Percentiles rank a stretch among this genome's conserved stretches.
phyloP scores from a whole-genome alignment of 345 rosid genomes.

The Sonneratia alba region DNA sequence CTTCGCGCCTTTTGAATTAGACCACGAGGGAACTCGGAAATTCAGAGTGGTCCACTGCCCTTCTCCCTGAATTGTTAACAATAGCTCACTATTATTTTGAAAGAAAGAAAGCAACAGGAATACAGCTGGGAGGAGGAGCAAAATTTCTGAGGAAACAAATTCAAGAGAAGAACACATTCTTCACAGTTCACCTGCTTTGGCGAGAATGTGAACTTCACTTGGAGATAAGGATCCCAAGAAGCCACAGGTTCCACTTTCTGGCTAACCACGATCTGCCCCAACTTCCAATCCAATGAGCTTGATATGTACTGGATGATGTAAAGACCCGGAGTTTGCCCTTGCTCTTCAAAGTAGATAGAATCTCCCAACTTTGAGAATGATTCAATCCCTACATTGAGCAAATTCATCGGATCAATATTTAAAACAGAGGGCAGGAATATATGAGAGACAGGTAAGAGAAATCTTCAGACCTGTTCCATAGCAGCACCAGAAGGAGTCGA shows the following conservation, averaged over 20 bases:
- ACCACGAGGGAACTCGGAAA: slow-evolving; percentile 71
- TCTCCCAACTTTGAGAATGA: slow-evolving; percentile 93
- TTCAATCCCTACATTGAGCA: slow-evolving; percentile 45
- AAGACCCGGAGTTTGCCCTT: slow-evolving; percentile 51
- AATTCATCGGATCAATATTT: not conserved
- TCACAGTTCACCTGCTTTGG: slow-evolving; percentile 9
- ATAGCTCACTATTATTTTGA: not conserved
- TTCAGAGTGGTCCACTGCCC: slow-evolving; percentile 49
- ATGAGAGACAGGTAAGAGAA: not conserved
- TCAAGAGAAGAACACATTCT: slow-evolving; percentile 17
- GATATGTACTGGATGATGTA: slow-evolving; percentile 75
- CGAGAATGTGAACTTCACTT: slow-evolving; percentile 39
- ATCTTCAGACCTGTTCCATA: slow-evolving; percentile 70
- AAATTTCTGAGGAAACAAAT: too few species aligned
- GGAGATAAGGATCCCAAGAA: slow-evolving; percentile 59
- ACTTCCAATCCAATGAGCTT: slow-evolving; percentile 64
- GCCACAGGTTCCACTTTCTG: slow-evolving; percentile 61
- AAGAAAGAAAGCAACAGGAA: too few species aligned
- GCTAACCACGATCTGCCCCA: slow-evolving; percentile 36
- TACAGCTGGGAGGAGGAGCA: too few species aligned
- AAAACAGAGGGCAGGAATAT: not conserved
- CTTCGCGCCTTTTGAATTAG: slow-evolving; percentile 41
- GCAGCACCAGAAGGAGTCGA: slow-evolving; percentile 88
- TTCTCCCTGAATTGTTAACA: slow-evolving; percentile 27
- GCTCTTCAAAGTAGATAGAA: slow-evolving; percentile 82